phyloP scores from a whole-genome alignment of 352 stramenopile genomes.

The Globisporangium solare region DNA sequence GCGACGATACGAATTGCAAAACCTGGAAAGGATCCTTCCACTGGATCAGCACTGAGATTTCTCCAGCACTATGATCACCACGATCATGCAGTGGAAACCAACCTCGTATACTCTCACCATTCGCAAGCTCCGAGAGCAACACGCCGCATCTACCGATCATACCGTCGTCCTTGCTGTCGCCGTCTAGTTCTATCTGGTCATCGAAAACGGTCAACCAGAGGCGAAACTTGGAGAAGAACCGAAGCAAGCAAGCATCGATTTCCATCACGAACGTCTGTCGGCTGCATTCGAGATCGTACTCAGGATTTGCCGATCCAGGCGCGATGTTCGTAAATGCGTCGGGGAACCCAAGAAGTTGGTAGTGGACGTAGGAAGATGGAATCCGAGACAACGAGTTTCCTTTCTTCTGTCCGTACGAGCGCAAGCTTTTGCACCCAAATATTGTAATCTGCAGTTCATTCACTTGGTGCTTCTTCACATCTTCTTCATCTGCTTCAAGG shows the following conservation, averaged over 20 bases:
- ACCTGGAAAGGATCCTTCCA: slow-evolving; percentile 79
- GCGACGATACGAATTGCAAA: slow-evolving; percentile 37
- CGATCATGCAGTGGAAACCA: slow-evolving; percentile 71
- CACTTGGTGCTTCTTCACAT: slow-evolving; percentile 16
- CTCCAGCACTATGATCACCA: slow-evolving; percentile 47
- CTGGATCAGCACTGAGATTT: slow-evolving; percentile 67
- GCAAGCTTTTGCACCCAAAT: slow-evolving; percentile 56
- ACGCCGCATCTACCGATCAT: slow-evolving; percentile 75
- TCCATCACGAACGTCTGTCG: slow-evolving; percentile 65
- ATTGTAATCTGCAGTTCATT: slow-evolving; percentile 74
- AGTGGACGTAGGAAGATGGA: slow-evolving; percentile 85
- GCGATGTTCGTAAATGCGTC: slow-evolving; percentile 89
- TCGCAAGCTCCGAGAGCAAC: slow-evolving; percentile 55
- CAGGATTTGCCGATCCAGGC: slow-evolving; percentile 44
- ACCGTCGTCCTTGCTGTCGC: slow-evolving; percentile 34
- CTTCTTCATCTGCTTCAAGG: slow-evolving; percentile 14
- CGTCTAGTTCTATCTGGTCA: slow-evolving; percentile 45
- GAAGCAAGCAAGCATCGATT: slow-evolving; percentile 69
- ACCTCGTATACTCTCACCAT: slow-evolving; percentile 63
- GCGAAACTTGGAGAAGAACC: slow-evolving; percentile 78
- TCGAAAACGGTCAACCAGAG: slow-evolving; percentile 87
- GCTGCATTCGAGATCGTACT: slow-evolving; percentile 67
- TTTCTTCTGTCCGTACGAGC: slow-evolving; percentile 40
- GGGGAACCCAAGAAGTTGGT: slow-evolving; percentile 86
- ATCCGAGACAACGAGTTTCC: slow-evolving; percentile 22